These are phyloP conservation scores for Phaeotremella skinneri DNA, from an alignment of 768 basidiomycete genomes.

Conservation along the genomic window DNA sequence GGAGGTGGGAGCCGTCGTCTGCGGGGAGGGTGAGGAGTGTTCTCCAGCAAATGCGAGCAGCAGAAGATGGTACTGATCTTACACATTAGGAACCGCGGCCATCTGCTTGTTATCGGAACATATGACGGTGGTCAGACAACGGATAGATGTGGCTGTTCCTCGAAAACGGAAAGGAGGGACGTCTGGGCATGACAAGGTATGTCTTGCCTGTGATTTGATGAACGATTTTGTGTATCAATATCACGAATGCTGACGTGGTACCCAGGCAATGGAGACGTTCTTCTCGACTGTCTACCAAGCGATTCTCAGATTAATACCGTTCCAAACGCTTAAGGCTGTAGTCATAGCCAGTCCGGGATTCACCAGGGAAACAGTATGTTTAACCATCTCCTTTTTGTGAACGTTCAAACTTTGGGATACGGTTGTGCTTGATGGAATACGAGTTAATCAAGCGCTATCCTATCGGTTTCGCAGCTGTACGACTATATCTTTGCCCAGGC, in stretches of 20 bases:
- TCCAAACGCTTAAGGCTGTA: slow-evolving; percentile 75
- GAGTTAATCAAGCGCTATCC: not conserved
- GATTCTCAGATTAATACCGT: slow-evolving; percentile 88
- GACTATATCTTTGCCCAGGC: slow-evolving; percentile 83
- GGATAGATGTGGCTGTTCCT: slow-evolving; percentile 83
- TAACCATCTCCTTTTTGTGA: not conserved
- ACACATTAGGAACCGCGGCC: slow-evolving; percentile 67
- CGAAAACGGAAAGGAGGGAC: slow-evolving; percentile 80
- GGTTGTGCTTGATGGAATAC: not conserved
- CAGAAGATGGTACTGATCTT: slow-evolving; percentile 8
- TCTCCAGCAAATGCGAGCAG: not conserved
- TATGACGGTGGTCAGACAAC: slow-evolving; percentile 89
- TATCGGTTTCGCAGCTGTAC: slow-evolving; percentile 52
- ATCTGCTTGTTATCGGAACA: slow-evolving; percentile 94
- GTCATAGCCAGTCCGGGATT: slow-evolving; percentile 97
- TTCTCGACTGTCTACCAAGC: slow-evolving; percentile 80
- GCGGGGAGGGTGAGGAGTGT: slow-evolving; percentile 71
- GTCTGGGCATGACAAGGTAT: slow-evolving; percentile 79
- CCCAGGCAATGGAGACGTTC: slow-evolving; percentile 70
- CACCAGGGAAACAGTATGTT: slow-evolving; percentile 74
- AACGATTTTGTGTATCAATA: not conserved
- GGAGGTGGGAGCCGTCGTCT: slow-evolving; percentile 92
- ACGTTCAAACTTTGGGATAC: not conserved
- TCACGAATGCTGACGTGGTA: not conserved
- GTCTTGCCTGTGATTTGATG: not conserved